Conservation (phyloP, 2,329 filamentous ascomycete genomes). For the Talaromyces pinophilus region DNA sequence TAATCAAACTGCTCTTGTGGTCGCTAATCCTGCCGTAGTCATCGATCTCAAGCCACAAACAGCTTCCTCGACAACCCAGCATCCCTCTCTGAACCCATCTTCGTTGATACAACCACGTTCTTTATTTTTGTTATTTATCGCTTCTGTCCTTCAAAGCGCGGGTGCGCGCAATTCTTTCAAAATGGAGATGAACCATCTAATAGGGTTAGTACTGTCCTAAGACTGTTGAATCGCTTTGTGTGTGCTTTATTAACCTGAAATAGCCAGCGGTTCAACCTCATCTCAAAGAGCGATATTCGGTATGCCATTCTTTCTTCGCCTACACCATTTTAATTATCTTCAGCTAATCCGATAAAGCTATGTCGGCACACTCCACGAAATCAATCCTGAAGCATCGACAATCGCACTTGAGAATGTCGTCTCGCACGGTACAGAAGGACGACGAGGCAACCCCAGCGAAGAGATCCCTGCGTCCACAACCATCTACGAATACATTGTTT, state of each 20-base stretch:
- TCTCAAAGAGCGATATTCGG: conserved; percentile 97
- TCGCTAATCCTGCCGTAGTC: conserved; percentile 23
- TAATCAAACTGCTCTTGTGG: conserved; percentile 13
- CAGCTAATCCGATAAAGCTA: conserved; percentile 61
- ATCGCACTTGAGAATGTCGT: conserved; percentile 96
- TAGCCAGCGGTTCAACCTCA: conserved; percentile 91
- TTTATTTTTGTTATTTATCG: conserved; percentile 25
- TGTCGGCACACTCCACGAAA: conserved; percentile 92
- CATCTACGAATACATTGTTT: conserved; percentile 98
- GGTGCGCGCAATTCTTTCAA: conserved; percentile 38
- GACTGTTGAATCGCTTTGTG: conserved; percentile 32
- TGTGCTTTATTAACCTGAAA: conserved; percentile 39
- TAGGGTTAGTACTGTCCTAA: conserved; percentile 43
- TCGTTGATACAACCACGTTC: conserved; percentile 24
- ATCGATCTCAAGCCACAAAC: conserved; percentile 26
- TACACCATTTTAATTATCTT: background rate
- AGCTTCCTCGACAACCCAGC: conserved; percentile 22
- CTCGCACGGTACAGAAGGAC: conserved; percentile 91
- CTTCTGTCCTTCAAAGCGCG: conserved; percentile 28
- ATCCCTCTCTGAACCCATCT: conserved; percentile 30
- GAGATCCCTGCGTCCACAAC: conserved; percentile 83
- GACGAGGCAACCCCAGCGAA: conserved; percentile 73
- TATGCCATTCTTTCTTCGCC: conserved; percentile 49
- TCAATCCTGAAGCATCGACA: conserved; percentile 95
- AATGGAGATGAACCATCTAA: conserved; percentile 55